Conservation (phyloP, 2,329 filamentous ascomycete species). For the Rutstroemia sp. region DNA sequence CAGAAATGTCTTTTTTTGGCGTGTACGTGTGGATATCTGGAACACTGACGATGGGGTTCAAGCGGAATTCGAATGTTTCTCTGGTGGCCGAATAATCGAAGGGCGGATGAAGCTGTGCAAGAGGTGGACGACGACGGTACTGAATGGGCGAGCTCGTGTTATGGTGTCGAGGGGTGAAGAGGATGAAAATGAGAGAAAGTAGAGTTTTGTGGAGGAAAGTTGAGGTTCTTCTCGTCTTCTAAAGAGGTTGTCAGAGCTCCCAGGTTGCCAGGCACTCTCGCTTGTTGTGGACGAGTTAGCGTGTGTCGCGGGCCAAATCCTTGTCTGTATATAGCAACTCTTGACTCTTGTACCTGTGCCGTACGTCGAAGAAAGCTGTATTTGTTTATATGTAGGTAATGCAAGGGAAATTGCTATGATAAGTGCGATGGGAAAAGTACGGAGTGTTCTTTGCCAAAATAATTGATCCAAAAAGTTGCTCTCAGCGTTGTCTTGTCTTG, state of each 20-base stretch:
- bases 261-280: neutral
- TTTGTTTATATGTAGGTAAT: no score
- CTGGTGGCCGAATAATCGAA: neutral
- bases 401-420: no score
- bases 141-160: neutral
- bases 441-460: no score
- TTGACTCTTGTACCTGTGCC: no score
- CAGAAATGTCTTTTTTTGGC: slow-evolving; percentile 7
- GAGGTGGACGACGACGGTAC: neutral
- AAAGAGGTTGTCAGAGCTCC: neutral
- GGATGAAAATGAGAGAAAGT: neutral
- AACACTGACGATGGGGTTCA: neutral
- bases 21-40: neutral
- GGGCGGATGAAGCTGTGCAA: no score
- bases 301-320: neutral
- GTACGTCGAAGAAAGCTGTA: no score
- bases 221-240: neutral
- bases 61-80: neutral
- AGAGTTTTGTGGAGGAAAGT: neutral
- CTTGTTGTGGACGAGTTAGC: neutral
- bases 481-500: no score
- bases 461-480: no score
- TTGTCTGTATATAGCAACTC: neutral
- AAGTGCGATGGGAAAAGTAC: no score
- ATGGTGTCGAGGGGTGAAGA: neutral